phyloP scores from a whole-genome alignment of 768 basidiomycete species.

The Leucocoprinus leucothites region DNA sequence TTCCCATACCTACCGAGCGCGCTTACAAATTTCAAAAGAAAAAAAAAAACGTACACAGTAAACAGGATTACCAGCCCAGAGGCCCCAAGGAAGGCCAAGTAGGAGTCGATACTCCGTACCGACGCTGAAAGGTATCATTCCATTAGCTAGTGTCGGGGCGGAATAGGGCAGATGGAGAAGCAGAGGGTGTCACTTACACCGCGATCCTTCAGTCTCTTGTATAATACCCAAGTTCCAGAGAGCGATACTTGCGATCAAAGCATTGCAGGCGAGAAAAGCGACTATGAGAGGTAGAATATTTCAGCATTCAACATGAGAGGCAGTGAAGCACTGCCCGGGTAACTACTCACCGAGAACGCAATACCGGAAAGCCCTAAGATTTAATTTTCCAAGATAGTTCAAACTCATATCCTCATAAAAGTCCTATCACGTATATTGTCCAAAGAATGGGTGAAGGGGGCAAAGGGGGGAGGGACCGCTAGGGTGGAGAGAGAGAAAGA shows the following conservation, averaged over 20 bases:
- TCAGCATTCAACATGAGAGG: neutral
- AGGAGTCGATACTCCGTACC: slow-evolving; percentile 50
- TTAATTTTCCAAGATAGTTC: slow-evolving; percentile 18
- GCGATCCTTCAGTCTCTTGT: slow-evolving; percentile 11
- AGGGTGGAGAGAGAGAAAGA: neutral
- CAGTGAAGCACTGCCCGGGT: neutral
- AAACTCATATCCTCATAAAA: slow-evolving; percentile 39
- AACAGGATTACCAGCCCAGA: slow-evolving; percentile 57
- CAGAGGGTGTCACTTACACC: slow-evolving; percentile 3
- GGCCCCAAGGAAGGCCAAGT: slow-evolving; percentile 58
- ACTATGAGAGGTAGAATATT: slow-evolving; percentile 31
- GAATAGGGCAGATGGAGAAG: neutral
- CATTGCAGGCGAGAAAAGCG: slow-evolving; percentile 61
- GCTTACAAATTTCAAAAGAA: neutral
- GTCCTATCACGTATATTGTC: slow-evolving; percentile 23
- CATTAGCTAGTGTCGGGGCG: neutral
- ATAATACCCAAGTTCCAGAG: slow-evolving; percentile 67
- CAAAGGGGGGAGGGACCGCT: too few relatives aligned
- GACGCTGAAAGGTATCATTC: slow-evolving; percentile 12
- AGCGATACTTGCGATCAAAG: slow-evolving; percentile 59
- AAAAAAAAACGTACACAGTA: slow-evolving; percentile 44
- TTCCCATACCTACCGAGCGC: too few relatives aligned
- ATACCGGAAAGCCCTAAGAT: slow-evolving; percentile 53
- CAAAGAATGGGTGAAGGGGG: slow-evolving; percentile 14
- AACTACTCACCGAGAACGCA: slow-evolving; percentile 52